These are phyloP conservation scores for Dacryopinax primogenitus DNA, from an alignment of 768 basidiomycete species.

Conservation along the genomic window DNA sequence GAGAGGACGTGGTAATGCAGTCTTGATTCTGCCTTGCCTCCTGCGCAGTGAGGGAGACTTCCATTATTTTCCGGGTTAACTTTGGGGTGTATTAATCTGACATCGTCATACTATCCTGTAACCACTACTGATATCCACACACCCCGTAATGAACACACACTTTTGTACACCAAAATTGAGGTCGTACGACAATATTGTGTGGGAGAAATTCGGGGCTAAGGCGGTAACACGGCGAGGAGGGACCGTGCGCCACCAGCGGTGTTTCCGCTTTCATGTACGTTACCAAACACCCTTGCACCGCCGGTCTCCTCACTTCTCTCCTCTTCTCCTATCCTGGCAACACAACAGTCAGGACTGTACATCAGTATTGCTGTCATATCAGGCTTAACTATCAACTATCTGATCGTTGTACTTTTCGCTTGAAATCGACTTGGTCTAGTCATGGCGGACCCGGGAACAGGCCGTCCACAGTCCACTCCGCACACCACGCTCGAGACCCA, in stretches of 20 bases:
- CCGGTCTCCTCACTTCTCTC: constrained; percentile 1
- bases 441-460: constrained; percentile 3
- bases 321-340: not conserved
- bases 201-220: not conserved
- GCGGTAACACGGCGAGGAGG: not conserved
- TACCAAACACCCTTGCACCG: constrained; percentile 7
- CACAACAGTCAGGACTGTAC: not conserved
- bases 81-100: not conserved
- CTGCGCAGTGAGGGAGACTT: constrained; percentile 1
- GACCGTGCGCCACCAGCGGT: constrained; percentile 4
- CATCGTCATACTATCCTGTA: not conserved
- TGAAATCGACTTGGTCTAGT: not conserved
- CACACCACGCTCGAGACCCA: constrained; percentile 1
- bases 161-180: not conserved
- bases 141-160: not conserved
- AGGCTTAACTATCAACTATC: not conserved
- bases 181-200: constrained; percentile 6
- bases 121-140: not conserved
- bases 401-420: not conserved
- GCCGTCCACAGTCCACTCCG: not conserved
- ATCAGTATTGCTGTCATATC: not conserved
- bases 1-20: not conserved
- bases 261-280: not conserved
- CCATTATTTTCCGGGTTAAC: not conserved
- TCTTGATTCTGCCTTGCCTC: not conserved